These are phyloP conservation scores for Naumovozyma castellii DNA, from an alignment of 805 yeast species.

Conservation along the genomic window DNA sequence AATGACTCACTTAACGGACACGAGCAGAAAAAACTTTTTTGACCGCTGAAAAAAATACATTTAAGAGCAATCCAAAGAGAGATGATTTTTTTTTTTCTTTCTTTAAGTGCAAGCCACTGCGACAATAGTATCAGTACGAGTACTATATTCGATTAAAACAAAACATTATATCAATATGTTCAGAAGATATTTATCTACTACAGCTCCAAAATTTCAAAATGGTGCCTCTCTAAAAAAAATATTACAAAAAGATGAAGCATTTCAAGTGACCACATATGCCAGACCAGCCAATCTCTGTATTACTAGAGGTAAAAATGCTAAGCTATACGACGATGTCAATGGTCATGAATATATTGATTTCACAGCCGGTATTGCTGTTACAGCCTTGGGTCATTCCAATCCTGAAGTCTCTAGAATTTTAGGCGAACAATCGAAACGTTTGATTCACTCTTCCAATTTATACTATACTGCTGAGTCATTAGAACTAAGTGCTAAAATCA, in stretches of 20 bases:
- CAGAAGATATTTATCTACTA: conserved; percentile 13
- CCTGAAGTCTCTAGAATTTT: conserved; percentile 64
- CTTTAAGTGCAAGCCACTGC: conserved; percentile 17
- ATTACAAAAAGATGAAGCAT: conserved; percentile 1
- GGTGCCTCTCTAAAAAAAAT: background rate
- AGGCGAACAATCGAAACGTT: conserved; percentile 57
- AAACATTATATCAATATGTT: conserved; percentile 7
- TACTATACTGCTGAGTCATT: conserved; percentile 81
- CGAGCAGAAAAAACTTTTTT: background rate
- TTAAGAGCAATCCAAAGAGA: background rate
- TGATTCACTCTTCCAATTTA: conserved; percentile 79
- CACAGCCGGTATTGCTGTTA: conserved; percentile 94
- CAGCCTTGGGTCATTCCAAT: conserved; percentile 84
- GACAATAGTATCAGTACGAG: conserved; percentile 1
- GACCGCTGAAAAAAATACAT: background rate
- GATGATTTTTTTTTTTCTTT: conserved; percentile 1
- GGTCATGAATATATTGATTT: conserved; percentile 77
- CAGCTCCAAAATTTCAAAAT: conserved; percentile 4
- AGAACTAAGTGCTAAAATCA: conserved; percentile 60
- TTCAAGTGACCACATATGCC: conserved; percentile 66
- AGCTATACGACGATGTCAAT: conserved; percentile 64
- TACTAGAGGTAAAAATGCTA: conserved; percentile 74
- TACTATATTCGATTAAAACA: background rate
- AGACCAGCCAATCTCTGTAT: conserved; percentile 64
- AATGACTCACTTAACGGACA: background rate